phyloP scores from a whole-genome alignment of 163 green algal genomes.

The Scenedesmus sp. region DNA sequence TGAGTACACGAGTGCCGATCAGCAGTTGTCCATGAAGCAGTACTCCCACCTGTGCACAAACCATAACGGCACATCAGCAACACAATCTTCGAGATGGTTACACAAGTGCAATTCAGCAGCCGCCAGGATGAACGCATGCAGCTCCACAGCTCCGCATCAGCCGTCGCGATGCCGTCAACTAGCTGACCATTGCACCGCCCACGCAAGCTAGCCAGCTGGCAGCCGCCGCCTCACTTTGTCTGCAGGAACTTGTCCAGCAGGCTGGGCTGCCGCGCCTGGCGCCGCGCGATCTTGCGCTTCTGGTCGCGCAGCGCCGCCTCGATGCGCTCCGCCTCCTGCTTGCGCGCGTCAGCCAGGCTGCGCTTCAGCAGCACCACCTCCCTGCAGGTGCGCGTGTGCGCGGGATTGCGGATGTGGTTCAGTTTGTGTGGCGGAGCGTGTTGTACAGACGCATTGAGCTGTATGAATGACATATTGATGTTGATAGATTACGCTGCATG shows the following conservation, averaged over 20 bases:
- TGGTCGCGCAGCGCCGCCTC: constrained; percentile 55
- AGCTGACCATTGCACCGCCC: neutral
- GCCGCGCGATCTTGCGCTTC: constrained; percentile 41
- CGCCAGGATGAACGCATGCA: too few relatives aligned
- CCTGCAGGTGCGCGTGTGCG: constrained; percentile 8
- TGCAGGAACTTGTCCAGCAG: constrained; percentile 56
- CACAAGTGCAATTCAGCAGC: neutral
- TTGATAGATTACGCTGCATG: too few relatives aligned
- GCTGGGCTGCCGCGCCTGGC: constrained; percentile 22
- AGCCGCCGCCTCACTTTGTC: constrained; percentile 55
- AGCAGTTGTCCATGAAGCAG: neutral
- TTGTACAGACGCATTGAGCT: too few relatives aligned
- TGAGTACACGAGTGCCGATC: neutral
- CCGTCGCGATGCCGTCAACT: too few relatives aligned
- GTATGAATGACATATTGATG: too few relatives aligned
- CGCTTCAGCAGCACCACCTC: constrained; percentile 63
- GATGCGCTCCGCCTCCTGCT: constrained; percentile 51
- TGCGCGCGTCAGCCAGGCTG: constrained; percentile 56
- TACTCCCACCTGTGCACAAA: neutral
- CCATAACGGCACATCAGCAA: neutral
- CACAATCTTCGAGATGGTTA: neutral
- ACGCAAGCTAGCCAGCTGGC: neutral
- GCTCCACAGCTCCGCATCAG: too few relatives aligned
- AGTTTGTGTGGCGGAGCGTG: too few relatives aligned
- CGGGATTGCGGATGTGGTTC: too few relatives aligned